Base-by-base conservation (phyloP, 176 grass and related monocot genomes). In the Neostapfia colusana region DNA sequence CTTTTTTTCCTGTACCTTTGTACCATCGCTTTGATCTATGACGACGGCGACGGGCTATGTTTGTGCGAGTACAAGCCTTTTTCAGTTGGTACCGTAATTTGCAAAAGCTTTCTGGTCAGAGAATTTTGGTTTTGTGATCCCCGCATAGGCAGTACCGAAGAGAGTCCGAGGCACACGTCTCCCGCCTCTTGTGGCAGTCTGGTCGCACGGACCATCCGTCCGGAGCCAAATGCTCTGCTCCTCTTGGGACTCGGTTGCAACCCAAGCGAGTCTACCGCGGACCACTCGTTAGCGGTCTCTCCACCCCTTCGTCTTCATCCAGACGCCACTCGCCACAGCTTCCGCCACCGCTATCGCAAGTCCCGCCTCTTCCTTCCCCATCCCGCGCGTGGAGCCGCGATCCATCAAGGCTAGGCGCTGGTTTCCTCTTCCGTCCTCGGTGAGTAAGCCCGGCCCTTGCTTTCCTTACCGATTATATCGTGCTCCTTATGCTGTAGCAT, bases 271-370 rank as follows among this genome's bases (percentile, higher is more conserved):
- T n/a, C 35, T 3, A 23, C 38, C n/a, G 3, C 20, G 10, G 64
- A 44, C 65, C 65, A 67, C 39, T 67, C 65, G 21, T 67, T 67
- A 36, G 60, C 13, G 18, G 10, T 13, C 65, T 67, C 65, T 67
- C 38, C 64, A 67, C n/a, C 64, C 37, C 42, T 24, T 64, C 63
- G 18, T 21, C 51, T 54, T 2, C 20, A 21, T 54, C 51, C 51
- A 54, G 20, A 54, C 51, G 31, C 51, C 18, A 8, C n/a, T n/a
- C 50, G 50, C 18, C 51, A 23, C 51, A 21, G 51, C 50, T 54
- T 21, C 20, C 7, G 2, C 20, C 6, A 15, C 48, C 5, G 48
- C 48, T 10, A n/a, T 20, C 18, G 51, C 51, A 21, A 54, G 51
- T 54, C 13, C 45, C 1, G 16, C 45, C 45, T 48, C 40, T 16